These are phyloP conservation scores for Talaromyces trachyspermus DNA, from an alignment of 495 filamentous ascomycete genomes.

Conservation along the genomic window DNA sequence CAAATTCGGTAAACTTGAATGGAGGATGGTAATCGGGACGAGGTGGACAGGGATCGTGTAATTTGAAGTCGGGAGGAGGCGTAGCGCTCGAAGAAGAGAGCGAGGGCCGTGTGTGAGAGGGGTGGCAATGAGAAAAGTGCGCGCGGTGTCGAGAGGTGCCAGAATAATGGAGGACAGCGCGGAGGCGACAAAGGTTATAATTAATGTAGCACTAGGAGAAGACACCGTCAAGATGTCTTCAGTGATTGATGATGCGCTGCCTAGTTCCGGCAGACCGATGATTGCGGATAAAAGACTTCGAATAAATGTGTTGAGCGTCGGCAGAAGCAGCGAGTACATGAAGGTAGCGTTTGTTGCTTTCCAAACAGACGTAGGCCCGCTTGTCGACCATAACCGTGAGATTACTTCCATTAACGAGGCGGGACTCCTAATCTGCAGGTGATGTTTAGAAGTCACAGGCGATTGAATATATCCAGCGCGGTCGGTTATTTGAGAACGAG, in stretches of 20 bases:
- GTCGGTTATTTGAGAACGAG: slow-evolving; percentile 40
- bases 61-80: slow-evolving; percentile 59
- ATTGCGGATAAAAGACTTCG: slow-evolving; percentile 75
- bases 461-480: slow-evolving; percentile 43
- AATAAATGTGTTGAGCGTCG: slow-evolving; percentile 80
- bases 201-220: slow-evolving; percentile 64
- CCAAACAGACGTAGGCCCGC: slow-evolving; percentile 87
- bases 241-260: slow-evolving; percentile 45
- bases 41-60: slow-evolving; percentile 64
- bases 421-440: slow-evolving; percentile 58
- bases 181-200: slow-evolving; percentile 75
- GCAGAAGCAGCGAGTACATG: slow-evolving; percentile 74
- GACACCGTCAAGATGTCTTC: slow-evolving; percentile 61
- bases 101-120: slow-evolving; percentile 64
- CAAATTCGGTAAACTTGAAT: slow-evolving; percentile 74
- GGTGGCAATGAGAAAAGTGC: slow-evolving; percentile 80
- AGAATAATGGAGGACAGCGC: slow-evolving; percentile 72
- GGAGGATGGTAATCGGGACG: slow-evolving; percentile 74
- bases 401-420: slow-evolving; percentile 74
- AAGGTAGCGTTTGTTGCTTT: slow-evolving; percentile 90
- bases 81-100: slow-evolving; percentile 65
- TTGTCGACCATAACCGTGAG: slow-evolving; percentile 78
- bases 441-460: slow-evolving; percentile 43
- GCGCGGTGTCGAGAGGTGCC: slow-evolving; percentile 79
- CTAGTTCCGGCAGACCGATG: slow-evolving; percentile 73